phyloP scores from a whole-genome alignment of 192 early-diverging fungal genomes.

The Coemansia sp. region DNA sequence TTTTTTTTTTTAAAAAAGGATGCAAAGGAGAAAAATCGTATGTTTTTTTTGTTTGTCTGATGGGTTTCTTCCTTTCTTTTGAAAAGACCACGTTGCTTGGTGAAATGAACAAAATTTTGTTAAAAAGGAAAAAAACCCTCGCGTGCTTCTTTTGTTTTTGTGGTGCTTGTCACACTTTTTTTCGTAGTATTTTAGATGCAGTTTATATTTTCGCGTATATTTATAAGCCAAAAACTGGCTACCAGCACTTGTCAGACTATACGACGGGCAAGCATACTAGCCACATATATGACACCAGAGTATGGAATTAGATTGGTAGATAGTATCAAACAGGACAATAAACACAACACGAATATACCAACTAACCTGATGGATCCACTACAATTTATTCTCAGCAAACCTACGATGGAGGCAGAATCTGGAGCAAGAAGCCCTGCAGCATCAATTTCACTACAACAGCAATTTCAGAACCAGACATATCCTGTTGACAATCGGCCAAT shows the following conservation, averaged over 20 bases:
- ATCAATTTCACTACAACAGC: background rate
- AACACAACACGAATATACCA: background rate
- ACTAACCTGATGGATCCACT: conserved; percentile 16
- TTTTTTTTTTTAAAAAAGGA: too few species aligned
- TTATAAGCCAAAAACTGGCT: too few species aligned
- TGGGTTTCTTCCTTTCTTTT: background rate
- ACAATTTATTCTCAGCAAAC: conserved; percentile 27
- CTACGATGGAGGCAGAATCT: background rate
- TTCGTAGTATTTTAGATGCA: background rate
- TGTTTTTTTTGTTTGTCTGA: too few species aligned
- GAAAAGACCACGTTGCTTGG: background rate
- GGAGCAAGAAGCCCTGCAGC: conserved; percentile 4
- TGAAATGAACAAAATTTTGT: background rate
- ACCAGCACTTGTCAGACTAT: background rate
- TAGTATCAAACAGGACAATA: conserved; percentile 4
- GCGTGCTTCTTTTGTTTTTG: conserved; percentile 2
- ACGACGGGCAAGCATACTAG: conserved; percentile 23
- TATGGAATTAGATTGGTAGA: too few species aligned
- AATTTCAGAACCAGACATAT: background rate
- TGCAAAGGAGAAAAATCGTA: too few species aligned
- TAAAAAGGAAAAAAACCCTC: background rate
- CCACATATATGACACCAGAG: background rate
- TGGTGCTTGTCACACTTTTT: background rate
- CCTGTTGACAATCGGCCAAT: too few species aligned
- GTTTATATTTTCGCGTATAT: too few species aligned